Conservation (phyloP, 148 eudicot genomes). For the Nepenthes gracilis region DNA sequence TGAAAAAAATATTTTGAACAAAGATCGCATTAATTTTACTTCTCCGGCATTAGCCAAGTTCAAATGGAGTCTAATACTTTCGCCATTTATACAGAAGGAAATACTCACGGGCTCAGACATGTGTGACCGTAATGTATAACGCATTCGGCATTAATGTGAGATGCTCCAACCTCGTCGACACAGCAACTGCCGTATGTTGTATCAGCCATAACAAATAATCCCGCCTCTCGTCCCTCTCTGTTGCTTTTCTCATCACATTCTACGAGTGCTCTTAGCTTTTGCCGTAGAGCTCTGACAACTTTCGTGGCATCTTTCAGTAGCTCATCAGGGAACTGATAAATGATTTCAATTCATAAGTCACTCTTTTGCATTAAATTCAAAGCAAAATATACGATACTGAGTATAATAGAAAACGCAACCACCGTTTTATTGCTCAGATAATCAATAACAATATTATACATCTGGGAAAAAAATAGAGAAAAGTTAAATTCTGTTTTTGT, state of each 20-base stretch:
- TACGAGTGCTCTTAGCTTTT: constrained; percentile 29
- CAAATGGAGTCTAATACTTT: no score
- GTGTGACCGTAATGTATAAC: constrained; percentile 92
- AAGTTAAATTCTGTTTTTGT: no score
- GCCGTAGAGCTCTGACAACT: constrained; percentile 53
- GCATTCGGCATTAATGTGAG: constrained; percentile 81
- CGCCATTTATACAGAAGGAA: background rate
- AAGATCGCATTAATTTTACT: no score
- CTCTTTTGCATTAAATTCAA: background rate
- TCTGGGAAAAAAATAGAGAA: no score
- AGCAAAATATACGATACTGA: background rate
- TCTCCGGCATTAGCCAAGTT: no score
- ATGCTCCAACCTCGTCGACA: constrained; percentile 90
- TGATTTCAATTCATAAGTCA: constrained; percentile 1
- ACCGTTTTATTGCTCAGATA: no score
- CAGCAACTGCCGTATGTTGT: constrained; percentile 93
- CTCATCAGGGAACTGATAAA: constrained; percentile 80
- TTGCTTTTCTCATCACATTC: constrained; percentile 10
- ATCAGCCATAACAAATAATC: constrained; percentile 93
- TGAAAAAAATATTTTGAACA: no score
- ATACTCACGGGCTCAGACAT: constrained; percentile 88
- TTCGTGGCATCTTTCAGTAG: constrained; percentile 62
- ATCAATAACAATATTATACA: no score
- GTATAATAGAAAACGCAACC: background rate
- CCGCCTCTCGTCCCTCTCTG: constrained; percentile 28